A percentile compares a stretch with the other conserved stretches of the same genome.
Conservation (phyloP, 345 rosid species). For the Eucalyptus tenuipes region DNA sequence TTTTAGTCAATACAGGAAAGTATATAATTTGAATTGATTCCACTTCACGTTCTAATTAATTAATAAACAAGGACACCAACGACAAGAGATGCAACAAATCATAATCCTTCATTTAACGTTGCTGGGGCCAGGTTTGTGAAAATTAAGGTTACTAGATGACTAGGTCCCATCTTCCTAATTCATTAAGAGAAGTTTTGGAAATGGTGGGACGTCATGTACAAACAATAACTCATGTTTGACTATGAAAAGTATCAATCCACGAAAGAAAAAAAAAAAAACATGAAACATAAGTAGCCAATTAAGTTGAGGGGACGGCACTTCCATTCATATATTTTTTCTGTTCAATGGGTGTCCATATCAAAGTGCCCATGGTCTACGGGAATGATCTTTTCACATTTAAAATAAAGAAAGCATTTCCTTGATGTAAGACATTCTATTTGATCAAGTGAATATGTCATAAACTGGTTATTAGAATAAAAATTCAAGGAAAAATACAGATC, state of each 20-base stretch:
- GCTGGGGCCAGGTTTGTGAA: background rate
- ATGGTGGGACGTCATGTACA: background rate
- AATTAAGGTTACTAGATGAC: background rate
- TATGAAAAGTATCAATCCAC: background rate
- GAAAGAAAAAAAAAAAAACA: background rate
- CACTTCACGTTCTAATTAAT: background rate
- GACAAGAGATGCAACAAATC: background rate
- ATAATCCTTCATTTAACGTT: background rate
- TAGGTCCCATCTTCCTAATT: background rate
- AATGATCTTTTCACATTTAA: background rate
- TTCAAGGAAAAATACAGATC: background rate
- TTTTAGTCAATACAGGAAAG: background rate
- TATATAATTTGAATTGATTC: background rate
- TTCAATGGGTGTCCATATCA: background rate
- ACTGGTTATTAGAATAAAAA: background rate
- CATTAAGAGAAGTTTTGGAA: background rate
- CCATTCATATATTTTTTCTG: no score
- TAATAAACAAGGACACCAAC: background rate
- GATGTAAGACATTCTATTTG: background rate
- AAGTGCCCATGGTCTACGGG: background rate
- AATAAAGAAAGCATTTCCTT: background rate
- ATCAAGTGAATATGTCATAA: background rate
- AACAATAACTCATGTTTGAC: no score
- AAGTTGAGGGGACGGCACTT: no score
- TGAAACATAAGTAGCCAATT: background rate